Base-by-base conservation (phyloP, 1,284 basidiomycete genomes). In the Heterobasidion parviporum region DNA sequence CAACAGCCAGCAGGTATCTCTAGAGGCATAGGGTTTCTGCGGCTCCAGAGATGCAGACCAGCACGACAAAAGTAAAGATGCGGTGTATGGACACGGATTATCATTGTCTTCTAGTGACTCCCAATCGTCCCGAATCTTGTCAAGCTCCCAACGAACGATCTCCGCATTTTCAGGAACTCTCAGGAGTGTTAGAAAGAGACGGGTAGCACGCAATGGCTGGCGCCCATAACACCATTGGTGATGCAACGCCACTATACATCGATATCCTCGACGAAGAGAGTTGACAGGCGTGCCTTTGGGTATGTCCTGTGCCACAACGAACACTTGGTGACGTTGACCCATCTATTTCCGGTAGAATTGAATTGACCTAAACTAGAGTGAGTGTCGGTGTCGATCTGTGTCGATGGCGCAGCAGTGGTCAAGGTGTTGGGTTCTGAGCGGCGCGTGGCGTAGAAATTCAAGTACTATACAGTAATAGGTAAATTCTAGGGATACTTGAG, bases 211-310 rank as follows among this genome's bases (percentile, higher is more conserved):
- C 7, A 74, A 59, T 18, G 73, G 68, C 8, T 68, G 57, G 4
- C 49, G 51, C 12, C 68, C 72, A 47, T 68, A 72, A 59, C 68
- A 74, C 69, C 68, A 73, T 59, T 74, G 70, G 57, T 73, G 66
- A 56, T 76, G 71, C 6, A 65, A 62, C 2, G 68, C 72, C 3
- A 65, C 72, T 20, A 76, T 59, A 52, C 74, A 77, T 35, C 70
- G 69, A 61, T 74, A 73, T 47, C 26, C 26, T 46, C 56, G 18
- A 59, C 54, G 12, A 35, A 43, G 7, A 35, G 12, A 14, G 26
- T 55, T 32, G 16, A n/a, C 20, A 41, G n/a, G 38, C 3, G 38
- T 41, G 20, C 61, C 63, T 12, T 63, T 60, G n/a, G 65, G 59
- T 35, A 56, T 52, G 41, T 74, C 60, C 12, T 65, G 65, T 35